Evolutionary conservation across 2,329 filamentous ascomycete genomes (phyloP).

Genomic region (Xylaria sp.): DNA sequence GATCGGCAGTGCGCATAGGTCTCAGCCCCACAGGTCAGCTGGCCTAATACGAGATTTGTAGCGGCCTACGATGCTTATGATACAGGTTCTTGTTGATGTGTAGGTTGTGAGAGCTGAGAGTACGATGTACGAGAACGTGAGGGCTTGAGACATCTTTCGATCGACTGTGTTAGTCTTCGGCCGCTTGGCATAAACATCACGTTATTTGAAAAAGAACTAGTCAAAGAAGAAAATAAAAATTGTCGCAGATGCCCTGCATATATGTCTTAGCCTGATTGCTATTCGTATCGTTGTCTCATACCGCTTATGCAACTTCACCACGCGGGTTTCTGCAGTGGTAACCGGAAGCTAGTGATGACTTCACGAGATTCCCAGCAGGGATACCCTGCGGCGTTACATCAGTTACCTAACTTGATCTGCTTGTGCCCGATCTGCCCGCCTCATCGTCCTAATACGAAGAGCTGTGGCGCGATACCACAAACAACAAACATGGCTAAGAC

Average conservation of each 20-base stretch:
- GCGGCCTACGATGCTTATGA: slow-evolving; percentile 17
- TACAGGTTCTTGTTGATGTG: slow-evolving; percentile 8
- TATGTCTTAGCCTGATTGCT: slow-evolving; percentile 12
- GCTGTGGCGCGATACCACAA: slow-evolving; percentile 7
- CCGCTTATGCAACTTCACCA: slow-evolving; percentile 3
- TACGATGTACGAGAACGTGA: background rate
- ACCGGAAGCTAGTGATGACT: background rate
- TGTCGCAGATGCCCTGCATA: slow-evolving; percentile 13
- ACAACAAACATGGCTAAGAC: slow-evolving; percentile 11
- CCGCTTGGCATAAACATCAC: slow-evolving; percentile 4
- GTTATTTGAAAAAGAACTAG: background rate
- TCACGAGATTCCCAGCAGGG: background rate
- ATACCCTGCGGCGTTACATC: slow-evolving; percentile 2
- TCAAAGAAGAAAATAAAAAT: slow-evolving; percentile 12
- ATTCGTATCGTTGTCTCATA: slow-evolving; percentile 20
- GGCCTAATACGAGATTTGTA: slow-evolving; percentile 32
- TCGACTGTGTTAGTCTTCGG: background rate
- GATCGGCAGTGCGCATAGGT: slow-evolving; percentile 31
- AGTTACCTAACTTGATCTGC: slow-evolving; percentile 11
- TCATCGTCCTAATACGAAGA: slow-evolving; percentile 28
- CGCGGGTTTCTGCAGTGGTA: slow-evolving; percentile 7
- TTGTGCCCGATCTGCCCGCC: slow-evolving; percentile 10
- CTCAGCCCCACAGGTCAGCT: slow-evolving; percentile 26
- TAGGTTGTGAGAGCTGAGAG: slow-evolving; percentile 12
- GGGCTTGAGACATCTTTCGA: slow-evolving; percentile 12